These are phyloP conservation scores for Domatiomyces globalis DNA, from an alignment of 2,329 filamentous ascomycete genomes.

Conservation along the genomic window DNA sequence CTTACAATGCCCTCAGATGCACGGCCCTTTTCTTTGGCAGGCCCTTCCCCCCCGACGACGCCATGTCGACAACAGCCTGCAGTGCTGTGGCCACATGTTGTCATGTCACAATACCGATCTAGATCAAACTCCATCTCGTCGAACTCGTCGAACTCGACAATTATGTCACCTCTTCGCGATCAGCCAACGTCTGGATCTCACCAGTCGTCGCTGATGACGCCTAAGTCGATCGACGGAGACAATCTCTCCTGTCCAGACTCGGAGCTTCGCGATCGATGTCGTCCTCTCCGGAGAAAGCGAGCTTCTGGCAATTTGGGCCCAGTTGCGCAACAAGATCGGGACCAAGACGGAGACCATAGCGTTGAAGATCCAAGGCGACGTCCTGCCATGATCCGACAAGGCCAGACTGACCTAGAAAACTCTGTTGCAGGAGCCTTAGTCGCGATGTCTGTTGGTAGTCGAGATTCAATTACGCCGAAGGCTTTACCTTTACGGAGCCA, in stretches of 20 bases:
- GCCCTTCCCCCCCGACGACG: too few relatives aligned
- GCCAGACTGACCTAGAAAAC: too few relatives aligned
- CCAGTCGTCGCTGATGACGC: neutral
- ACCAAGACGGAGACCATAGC: slow-evolving; percentile 6
- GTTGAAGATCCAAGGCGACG: slow-evolving; percentile 1
- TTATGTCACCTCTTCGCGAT: slow-evolving; percentile 1
- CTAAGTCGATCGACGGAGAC: neutral
- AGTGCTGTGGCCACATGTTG: too few relatives aligned
- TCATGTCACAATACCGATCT: slow-evolving; percentile 27
- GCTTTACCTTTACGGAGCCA: too few relatives aligned
- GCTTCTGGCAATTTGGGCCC: neutral
- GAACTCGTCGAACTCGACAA: slow-evolving; percentile 17
- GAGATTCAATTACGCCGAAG: too few relatives aligned
- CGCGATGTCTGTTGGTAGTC: too few relatives aligned
- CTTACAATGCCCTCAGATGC: neutral
- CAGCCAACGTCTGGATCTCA: neutral
- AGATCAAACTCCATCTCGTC: slow-evolving; percentile 37
- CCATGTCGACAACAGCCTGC: too few relatives aligned
- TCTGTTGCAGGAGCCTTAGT: too few relatives aligned
- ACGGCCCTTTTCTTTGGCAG: neutral
- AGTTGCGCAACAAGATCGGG: neutral
- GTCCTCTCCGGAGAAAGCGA: neutral
- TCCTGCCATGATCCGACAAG: too few relatives aligned
- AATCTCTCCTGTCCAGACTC: slow-evolving; percentile 1
- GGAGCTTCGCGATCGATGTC: neutral